Evolutionary conservation across 2,329 filamentous ascomycete genomes (phyloP), one percentile per base, ranked within the genome.

Genomic region (Ophiosphaerella korrae): DNA sequence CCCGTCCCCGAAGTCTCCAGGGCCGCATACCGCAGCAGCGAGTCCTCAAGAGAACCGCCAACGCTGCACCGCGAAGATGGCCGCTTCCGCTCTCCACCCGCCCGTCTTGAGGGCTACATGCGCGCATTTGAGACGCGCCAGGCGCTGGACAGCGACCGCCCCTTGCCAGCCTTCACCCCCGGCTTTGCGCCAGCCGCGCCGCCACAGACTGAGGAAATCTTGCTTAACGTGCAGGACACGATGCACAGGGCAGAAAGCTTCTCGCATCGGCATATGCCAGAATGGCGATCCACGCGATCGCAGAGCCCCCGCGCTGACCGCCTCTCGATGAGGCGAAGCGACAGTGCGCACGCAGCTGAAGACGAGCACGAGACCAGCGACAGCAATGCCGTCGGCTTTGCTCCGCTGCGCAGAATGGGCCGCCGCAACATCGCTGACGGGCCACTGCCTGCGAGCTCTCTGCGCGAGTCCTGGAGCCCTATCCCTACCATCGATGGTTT

Each of bases 401-500:
- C 71, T 13, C 70, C 70, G 18, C 68, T 75, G 6, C 70, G 71
- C 34, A 65, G 73, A 35, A 74, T 74, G 64, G 67, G 71, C 49
- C 68, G 70, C 50, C 68, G 72, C 49, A 71, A 62, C 39, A 72
- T 74, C 37, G 63, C 65, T 14, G 68, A 74, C 50, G 68, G 70
- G 1, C 70, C 70, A 1, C 52, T 73, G 29, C 72, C 73, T 13
- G 56, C 64, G 7, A 74, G 70, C 53, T 73, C 72, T 21, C 57
- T 73, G 33, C 69, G 70, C 49, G 71, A 74, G 50, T 72, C 70
- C 9, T 73, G 71, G 71, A 72, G 70, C 38, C 71, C 71, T 6
- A 59, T 62, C 2, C 60, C 66, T 46, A 64, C 61, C 3, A 56
- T 88, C 1, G 87, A 95, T 72, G 91, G 91, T 3, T 82, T 96